These are phyloP conservation scores for Carpinus fangiana DNA, from an alignment of 306 rosid species.

Conservation along the genomic window DNA sequence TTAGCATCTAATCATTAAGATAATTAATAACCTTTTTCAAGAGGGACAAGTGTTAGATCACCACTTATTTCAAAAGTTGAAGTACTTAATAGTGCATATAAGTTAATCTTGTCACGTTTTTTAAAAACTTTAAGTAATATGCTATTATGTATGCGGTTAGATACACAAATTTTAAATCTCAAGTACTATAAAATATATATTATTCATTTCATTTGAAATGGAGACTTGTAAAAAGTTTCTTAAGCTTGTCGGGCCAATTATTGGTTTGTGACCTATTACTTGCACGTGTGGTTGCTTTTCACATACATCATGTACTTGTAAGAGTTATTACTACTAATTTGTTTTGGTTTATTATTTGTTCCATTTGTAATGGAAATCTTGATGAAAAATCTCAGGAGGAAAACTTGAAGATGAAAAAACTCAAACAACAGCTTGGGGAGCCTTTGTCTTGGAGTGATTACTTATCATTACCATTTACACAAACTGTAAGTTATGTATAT, in stretches of 20 bases:
- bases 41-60: too few species aligned
- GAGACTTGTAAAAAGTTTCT: not conserved
- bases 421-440: constrained; percentile 66
- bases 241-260: not conserved
- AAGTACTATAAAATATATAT: too few species aligned
- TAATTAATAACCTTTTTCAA: not conserved
- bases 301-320: not conserved
- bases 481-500: constrained; percentile 50
- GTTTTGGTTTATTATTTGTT: not conserved
- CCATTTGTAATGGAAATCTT: not conserved
- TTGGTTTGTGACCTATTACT: not conserved
- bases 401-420: constrained; percentile 66
- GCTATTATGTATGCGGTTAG: too few species aligned
- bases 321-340: constrained; percentile 9
- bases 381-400: constrained; percentile 61
- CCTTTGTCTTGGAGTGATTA: constrained; percentile 80
- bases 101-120: too few species aligned
- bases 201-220: too few species aligned
- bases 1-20: not conserved
- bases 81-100: too few species aligned
- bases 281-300: constrained; percentile 4
- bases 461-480: constrained; percentile 83
- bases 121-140: too few species aligned
- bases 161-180: too few species aligned
- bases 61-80: too few species aligned